Percentiles rank a stretch among this genome's conserved stretches.
These are phyloP conservation scores for Tolypocladium amazonense DNA, from an alignment of 2,329 filamentous ascomycete species.

Conservation along the genomic window DNA sequence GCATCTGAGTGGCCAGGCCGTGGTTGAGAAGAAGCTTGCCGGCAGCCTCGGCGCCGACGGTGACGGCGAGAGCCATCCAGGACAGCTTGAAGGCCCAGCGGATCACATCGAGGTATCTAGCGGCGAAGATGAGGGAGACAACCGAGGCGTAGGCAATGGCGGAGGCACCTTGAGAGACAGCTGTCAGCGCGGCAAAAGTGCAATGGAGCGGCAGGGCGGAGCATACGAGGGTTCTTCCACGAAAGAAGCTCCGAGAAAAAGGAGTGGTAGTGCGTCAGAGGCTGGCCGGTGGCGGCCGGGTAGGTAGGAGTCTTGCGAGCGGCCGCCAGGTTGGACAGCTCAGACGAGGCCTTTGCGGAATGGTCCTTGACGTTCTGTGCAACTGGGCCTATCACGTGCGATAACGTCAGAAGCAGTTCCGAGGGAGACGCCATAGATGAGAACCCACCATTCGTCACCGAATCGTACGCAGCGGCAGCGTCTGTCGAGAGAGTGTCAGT, in stretches of 20 bases:
- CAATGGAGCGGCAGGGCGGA: background rate
- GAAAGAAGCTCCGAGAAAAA: constrained; percentile 60
- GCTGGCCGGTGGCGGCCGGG: constrained; percentile 49
- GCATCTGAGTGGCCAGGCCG: constrained; percentile 54
- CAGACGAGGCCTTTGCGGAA: constrained; percentile 40
- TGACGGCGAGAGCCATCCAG: constrained; percentile 50
- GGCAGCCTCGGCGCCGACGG: constrained; percentile 47
- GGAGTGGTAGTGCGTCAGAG: constrained; percentile 59
- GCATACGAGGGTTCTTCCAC: constrained; percentile 56
- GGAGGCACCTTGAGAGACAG: constrained; percentile 41
- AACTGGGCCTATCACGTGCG: constrained; percentile 36
- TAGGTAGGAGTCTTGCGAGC: constrained; percentile 42
- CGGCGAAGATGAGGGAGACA: constrained; percentile 49
- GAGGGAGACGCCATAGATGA: constrained; percentile 2
- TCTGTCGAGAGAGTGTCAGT: constrained; percentile 28
- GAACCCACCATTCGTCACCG: constrained; percentile 32
- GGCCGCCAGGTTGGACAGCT: constrained; percentile 48
- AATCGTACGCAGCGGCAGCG: constrained; percentile 36
- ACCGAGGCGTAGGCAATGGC: constrained; percentile 51
- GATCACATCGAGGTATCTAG: constrained; percentile 55
- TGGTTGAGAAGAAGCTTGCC: constrained; percentile 52
- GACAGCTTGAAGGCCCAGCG: constrained; percentile 56
- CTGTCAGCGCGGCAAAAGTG: constrained; percentile 4
- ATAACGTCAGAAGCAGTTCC: constrained; percentile 1
- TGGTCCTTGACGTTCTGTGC: constrained; percentile 49